Evolutionary conservation across 148 eudicot species (phyloP).

Genomic region (Cornus kousa): DNA sequence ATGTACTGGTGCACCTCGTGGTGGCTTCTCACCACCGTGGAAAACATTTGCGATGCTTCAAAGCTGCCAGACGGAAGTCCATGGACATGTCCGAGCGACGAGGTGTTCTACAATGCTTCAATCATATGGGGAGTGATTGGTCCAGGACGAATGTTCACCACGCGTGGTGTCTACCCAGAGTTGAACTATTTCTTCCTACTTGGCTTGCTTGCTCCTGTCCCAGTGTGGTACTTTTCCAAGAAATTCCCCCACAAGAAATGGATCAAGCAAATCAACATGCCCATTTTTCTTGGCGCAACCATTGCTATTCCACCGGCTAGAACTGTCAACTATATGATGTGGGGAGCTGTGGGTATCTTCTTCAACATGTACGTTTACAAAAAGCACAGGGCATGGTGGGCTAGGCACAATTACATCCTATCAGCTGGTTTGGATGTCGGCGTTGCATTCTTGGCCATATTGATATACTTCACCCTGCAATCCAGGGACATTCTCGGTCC

Average conservation of each 20-base stretch:
- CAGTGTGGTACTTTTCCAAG: conserved; percentile 33
- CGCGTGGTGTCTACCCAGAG: conserved; percentile 24
- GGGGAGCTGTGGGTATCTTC: conserved; percentile 39
- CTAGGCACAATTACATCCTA: conserved; percentile 37
- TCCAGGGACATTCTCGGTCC: conserved; percentile 21
- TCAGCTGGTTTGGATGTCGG: conserved; percentile 55
- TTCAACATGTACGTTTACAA: conserved; percentile 33
- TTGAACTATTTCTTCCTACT: conserved; percentile 52
- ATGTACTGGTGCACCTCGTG: conserved; percentile 46
- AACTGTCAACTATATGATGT: conserved; percentile 32
- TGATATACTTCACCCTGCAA: conserved; percentile 34
- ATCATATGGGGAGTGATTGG: conserved; percentile 57
- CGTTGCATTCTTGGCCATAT: conserved; percentile 41
- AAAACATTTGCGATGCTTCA: conserved; percentile 34
- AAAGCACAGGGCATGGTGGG: conserved; percentile 46
- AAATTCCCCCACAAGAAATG: conserved; percentile 38
- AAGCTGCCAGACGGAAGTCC: conserved; percentile 49
- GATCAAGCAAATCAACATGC: conserved; percentile 37
- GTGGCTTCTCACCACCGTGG: conserved; percentile 46
- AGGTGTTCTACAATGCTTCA: conserved; percentile 50
- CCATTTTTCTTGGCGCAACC: conserved; percentile 26
- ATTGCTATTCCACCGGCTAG: conserved; percentile 44
- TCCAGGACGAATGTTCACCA: conserved; percentile 39
- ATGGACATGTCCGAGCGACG: conserved; percentile 64
- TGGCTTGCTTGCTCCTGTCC: conserved; percentile 38